Percentiles rank a stretch among this genome's conserved stretches.
These are phyloP conservation scores for Chlorella sp. DNA, from an alignment of 139 green algal species.

Conservation along the genomic window DNA sequence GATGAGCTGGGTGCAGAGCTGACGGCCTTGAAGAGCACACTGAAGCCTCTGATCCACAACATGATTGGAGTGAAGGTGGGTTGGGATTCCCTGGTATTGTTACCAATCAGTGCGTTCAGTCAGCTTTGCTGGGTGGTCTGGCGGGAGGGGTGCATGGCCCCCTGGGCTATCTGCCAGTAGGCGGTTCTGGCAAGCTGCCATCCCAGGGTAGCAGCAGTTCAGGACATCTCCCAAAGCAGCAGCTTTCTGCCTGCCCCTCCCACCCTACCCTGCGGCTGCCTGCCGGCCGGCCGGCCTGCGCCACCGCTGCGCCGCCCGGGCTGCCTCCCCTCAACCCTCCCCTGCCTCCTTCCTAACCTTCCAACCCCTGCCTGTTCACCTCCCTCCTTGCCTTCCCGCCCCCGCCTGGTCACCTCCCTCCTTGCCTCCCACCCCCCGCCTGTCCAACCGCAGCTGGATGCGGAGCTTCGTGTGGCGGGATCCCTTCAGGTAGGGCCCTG, in stretches of 20 bases:
- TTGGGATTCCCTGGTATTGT: too few relatives aligned
- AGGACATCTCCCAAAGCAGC: too few relatives aligned
- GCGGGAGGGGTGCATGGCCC: too few relatives aligned
- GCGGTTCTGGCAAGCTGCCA: not conserved
- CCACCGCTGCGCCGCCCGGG: too few relatives aligned
- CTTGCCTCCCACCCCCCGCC: not conserved
- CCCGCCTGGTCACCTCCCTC: not conserved
- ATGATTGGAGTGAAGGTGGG: not conserved
- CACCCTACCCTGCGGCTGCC: too few relatives aligned
- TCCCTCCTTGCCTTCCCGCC: not conserved
- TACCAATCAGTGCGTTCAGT: too few relatives aligned
- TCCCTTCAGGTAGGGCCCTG: not conserved
- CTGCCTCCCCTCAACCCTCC: too few relatives aligned
- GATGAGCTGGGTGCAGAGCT: slow-evolving; percentile 23
- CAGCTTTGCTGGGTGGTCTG: too few relatives aligned
- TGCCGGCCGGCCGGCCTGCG: too few relatives aligned
- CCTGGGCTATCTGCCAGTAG: too few relatives aligned
- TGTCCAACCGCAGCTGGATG: not conserved
- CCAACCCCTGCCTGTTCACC: too few relatives aligned
- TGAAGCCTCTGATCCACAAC: not conserved
- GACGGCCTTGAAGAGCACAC: slow-evolving; percentile 1
- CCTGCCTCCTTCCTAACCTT: not conserved
- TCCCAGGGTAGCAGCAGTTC: too few relatives aligned
- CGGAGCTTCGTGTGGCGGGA: not conserved
- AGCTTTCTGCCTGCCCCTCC: not conserved